These are phyloP conservation scores for Epichloe sp. DNA, from an alignment of 2,329 filamentous ascomycete genomes.

Conservation along the genomic window DNA sequence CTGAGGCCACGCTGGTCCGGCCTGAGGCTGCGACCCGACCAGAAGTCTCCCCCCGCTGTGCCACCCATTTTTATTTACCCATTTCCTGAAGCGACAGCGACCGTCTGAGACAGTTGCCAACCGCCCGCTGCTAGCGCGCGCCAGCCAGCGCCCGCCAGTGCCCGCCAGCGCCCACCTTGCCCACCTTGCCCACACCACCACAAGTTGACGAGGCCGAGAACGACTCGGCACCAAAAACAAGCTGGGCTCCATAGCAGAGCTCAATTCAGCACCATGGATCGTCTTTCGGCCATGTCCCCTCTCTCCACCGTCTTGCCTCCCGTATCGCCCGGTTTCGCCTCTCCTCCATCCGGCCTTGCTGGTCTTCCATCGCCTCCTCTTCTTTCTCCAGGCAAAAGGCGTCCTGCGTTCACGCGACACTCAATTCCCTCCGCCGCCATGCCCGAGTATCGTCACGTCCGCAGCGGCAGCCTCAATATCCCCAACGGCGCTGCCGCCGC, in stretches of 20 bases:
- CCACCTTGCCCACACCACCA: not conserved
- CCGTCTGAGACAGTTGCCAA: not conserved
- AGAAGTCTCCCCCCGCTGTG: too few relatives aligned
- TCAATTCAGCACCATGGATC: slow-evolving; percentile 1
- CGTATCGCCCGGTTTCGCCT: slow-evolving; percentile 3
- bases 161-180: not conserved
- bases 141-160: not conserved
- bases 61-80: not conserved
- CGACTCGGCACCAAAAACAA: too few relatives aligned
- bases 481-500: slow-evolving; percentile 18
- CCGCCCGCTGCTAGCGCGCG: not conserved
- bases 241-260: not conserved
- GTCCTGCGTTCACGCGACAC: slow-evolving; percentile 4
- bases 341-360: slow-evolving; percentile 3
- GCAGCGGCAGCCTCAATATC: slow-evolving; percentile 44
- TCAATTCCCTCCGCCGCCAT: slow-evolving; percentile 17
- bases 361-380: slow-evolving; percentile 4
- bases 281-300: slow-evolving; percentile 5
- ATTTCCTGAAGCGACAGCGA: not conserved
- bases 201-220: too few relatives aligned
- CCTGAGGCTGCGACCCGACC: too few relatives aligned
- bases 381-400: slow-evolving; percentile 2
- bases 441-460: slow-evolving; percentile 43
- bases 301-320: slow-evolving; percentile 5
- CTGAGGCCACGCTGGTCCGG: too few relatives aligned